Evolutionary conservation across 306 rosid genomes (phyloP), one percentile per base, ranked within the genome.

Genomic region (Amphicarpaea edgeworthii): DNA sequence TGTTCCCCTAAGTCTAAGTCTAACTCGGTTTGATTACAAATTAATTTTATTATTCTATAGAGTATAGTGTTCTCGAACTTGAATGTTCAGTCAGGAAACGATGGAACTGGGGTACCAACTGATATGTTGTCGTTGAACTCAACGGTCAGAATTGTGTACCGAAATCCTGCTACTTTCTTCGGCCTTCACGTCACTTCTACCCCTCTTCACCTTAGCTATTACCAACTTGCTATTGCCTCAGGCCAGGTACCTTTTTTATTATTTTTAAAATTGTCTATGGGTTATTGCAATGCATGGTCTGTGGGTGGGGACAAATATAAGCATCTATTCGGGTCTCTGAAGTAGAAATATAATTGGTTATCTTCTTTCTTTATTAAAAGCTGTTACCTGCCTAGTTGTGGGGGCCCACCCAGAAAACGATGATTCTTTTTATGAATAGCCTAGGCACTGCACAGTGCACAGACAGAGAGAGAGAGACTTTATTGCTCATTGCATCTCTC

Each of bases 201-300:
- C 1, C 97, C 96, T 7, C 58, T 95, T 50, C 81, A 85, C 4
- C 96, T 95, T 19, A 83, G 40, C 41, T 90, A 85, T 67, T 86
- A 75, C 83, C 93, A 92, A 85, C 97, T 92, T 63, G 62, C 46
- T 8, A 24, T 95, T 2, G 98, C 92, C 20, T 86, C 96, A 5
- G 98, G 96, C 11, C 91, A 87, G 98, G 98, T 92, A 53, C 3
- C 19, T n/a, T n/a, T n/a, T n/a, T n/a, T n/a, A n/a, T n/a, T n/a
- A n/a, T n/a, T n/a, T n/a, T n/a, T n/a, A n/a, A n/a, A n/a, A n/a
- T n/a, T n/a, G n/a, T n/a, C n/a, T n/a, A n/a, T n/a, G n/a, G n/a
- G n/a, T n/a, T n/a, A n/a, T n/a, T n/a, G n/a, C n/a, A n/a, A n/a
- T n/a, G n/a, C n/a, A n/a, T n/a, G n/a, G n/a, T n/a, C n/a, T n/a